Evolutionary conservation across 2,329 filamentous ascomycete genomes (phyloP).

Genomic region (Fusarium subglutinans): DNA sequence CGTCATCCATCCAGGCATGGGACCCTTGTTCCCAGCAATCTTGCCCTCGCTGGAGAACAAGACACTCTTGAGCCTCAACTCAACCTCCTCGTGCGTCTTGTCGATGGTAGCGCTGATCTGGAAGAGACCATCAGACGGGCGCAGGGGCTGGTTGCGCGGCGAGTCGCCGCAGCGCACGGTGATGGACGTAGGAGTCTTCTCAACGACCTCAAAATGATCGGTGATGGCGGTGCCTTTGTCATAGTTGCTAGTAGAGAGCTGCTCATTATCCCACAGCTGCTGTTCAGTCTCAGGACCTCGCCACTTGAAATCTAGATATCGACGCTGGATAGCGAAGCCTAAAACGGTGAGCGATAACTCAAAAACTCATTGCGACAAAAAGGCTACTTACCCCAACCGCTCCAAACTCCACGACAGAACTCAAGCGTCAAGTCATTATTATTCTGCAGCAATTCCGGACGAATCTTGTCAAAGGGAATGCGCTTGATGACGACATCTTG

Average conservation of each 20-base stretch:
- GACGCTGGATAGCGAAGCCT: slow-evolving; percentile 69
- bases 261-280: slow-evolving; percentile 68
- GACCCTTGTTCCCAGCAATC: slow-evolving; percentile 46
- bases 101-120: slow-evolving; percentile 71
- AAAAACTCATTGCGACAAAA: neutral
- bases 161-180: slow-evolving; percentile 73
- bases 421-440: slow-evolving; percentile 67
- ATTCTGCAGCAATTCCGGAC: slow-evolving; percentile 70
- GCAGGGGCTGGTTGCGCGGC: slow-evolving; percentile 64
- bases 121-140: slow-evolving; percentile 72
- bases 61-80: slow-evolving; percentile 72
- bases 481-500: slow-evolving; percentile 72
- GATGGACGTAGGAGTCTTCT: slow-evolving; percentile 68
- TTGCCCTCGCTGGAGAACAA: slow-evolving; percentile 60
- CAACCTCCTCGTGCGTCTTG: slow-evolving; percentile 65
- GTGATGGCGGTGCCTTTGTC: slow-evolving; percentile 71
- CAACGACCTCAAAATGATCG: slow-evolving; percentile 77
- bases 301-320: slow-evolving; percentile 64
- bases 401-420: slow-evolving; percentile 75
- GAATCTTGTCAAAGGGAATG: slow-evolving; percentile 70
- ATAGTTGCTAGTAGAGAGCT: slow-evolving; percentile 66
- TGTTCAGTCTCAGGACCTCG: slow-evolving; percentile 65
- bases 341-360: neutral
- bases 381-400: slow-evolving; percentile 63
- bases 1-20: slow-evolving; percentile 43